These are phyloP conservation scores for Cladosporium austrohemisphaericum DNA, from an alignment of 2,329 filamentous ascomycete genomes.

Conservation along the genomic window DNA sequence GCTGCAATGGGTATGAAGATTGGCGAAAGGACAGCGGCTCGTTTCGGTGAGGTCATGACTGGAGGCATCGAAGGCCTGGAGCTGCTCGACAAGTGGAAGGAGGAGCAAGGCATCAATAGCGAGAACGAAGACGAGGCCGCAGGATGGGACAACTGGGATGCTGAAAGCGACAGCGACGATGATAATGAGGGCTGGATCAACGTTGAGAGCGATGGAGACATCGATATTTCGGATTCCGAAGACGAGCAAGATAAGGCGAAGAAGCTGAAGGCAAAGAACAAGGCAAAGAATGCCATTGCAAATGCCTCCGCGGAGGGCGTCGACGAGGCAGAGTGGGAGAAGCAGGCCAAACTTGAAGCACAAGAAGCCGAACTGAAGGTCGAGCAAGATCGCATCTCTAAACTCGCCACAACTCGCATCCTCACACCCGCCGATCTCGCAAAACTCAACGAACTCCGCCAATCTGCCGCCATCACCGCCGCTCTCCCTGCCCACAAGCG, in stretches of 20 bases:
- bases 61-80: constrained; percentile 91
- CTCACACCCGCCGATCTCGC: constrained; percentile 94
- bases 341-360: constrained; percentile 25
- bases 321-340: constrained; percentile 24
- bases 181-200: constrained; percentile 92
- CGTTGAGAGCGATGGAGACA: constrained; percentile 75
- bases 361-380: constrained; percentile 28
- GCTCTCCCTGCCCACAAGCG: constrained; percentile 46
- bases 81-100: constrained; percentile 87
- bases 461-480: constrained; percentile 67
- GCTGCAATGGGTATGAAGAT: constrained; percentile 76
- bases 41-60: constrained; percentile 75
- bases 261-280: constrained; percentile 4
- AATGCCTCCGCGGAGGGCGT: constrained; percentile 14
- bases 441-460: constrained; percentile 84
- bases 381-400: constrained; percentile 48
- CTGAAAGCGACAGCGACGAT: constrained; percentile 59
- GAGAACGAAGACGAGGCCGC: constrained; percentile 52
- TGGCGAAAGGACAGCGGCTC: constrained; percentile 70
- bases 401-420: constrained; percentile 86
- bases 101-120: constrained; percentile 70
- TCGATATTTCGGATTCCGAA: constrained; percentile 68
- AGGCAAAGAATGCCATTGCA: constrained; percentile 16
- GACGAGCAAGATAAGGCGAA: constrained; percentile 53
- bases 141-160: constrained; percentile 57